Percentiles rank a stretch among this genome's conserved stretches.
phyloP scores from a whole-genome alignment of 2,329 filamentous ascomycete genomes.

The Thermochaetoides dissita region DNA sequence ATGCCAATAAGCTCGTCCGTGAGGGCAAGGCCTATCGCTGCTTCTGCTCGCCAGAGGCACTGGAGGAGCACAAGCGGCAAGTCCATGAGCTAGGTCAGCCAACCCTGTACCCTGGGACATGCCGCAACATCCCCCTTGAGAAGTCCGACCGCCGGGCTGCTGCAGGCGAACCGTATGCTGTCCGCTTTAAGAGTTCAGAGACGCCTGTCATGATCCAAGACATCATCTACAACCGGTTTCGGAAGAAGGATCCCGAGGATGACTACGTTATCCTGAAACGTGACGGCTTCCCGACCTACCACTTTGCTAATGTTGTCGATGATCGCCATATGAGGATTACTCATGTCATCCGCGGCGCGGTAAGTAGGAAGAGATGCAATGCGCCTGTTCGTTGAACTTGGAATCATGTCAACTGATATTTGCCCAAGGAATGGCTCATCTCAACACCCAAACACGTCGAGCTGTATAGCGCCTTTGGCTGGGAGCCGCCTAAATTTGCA shows the following conservation, averaged over 20 bases:
- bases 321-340: constrained; percentile 93
- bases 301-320: constrained; percentile 93
- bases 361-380: constrained; percentile 23
- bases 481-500: constrained; percentile 61
- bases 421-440: constrained; percentile 75
- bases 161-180: constrained; percentile 56
- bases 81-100: constrained; percentile 38
- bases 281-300: constrained; percentile 88
- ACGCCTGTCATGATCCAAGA: constrained; percentile 56
- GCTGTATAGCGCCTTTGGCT: constrained; percentile 65
- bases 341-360: constrained; percentile 80
- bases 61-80: constrained; percentile 51
- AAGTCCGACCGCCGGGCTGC: constrained; percentile 60
- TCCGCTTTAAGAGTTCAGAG: constrained; percentile 58
- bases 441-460: constrained; percentile 65
- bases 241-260: constrained; percentile 44
- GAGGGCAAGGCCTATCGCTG: constrained; percentile 75
- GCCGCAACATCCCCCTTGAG: constrained; percentile 48
- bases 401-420: neutral
- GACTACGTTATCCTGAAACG: constrained; percentile 85
- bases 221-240: constrained; percentile 60
- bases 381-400: no score
- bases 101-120: constrained; percentile 48
- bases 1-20: constrained; percentile 55
- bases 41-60: constrained; percentile 66